Percentiles rank a stretch among this genome's conserved stretches.
phyloP scores from a whole-genome alignment of 306 rosid species.

The Cucumis hystrix region DNA sequence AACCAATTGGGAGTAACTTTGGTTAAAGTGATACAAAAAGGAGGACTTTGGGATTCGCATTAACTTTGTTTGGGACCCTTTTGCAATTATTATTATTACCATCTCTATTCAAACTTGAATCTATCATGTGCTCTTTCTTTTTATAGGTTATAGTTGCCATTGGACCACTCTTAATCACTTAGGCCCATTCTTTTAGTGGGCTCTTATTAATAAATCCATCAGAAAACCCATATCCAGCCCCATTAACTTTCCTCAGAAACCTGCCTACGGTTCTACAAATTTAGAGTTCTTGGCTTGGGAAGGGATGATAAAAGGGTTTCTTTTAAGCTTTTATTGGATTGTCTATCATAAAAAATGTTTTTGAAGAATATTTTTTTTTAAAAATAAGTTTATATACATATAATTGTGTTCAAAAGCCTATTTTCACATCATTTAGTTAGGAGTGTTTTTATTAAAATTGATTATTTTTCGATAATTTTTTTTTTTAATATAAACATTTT shows the following conservation, averaged over 20 bases:
- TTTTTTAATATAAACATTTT: no score
- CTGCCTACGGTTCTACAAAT: neutral
- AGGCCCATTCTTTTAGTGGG: neutral
- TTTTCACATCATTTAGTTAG: no score
- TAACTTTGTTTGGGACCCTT: neutral
- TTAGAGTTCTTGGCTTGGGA: no score
- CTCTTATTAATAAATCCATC: neutral
- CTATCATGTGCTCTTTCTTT: neutral
- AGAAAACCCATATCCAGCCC: constrained; percentile 5
- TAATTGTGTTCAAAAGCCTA: no score
- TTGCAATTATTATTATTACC: neutral
- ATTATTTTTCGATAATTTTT: no score
- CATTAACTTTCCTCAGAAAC: neutral
- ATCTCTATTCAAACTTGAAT: neutral
- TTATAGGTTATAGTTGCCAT: neutral
- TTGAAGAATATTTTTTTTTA: no score
- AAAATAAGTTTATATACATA: no score
- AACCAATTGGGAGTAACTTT: neutral
- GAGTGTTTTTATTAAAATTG: no score
- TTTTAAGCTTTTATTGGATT: no score
- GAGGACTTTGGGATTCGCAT: neutral
- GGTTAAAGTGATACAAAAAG: neutral
- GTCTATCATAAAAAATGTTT: no score
- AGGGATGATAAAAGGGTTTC: no score
- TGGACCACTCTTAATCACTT: neutral